These are phyloP conservation scores for Juglanconis juglandina DNA, from an alignment of 2,329 filamentous ascomycete species.

Conservation along the genomic window DNA sequence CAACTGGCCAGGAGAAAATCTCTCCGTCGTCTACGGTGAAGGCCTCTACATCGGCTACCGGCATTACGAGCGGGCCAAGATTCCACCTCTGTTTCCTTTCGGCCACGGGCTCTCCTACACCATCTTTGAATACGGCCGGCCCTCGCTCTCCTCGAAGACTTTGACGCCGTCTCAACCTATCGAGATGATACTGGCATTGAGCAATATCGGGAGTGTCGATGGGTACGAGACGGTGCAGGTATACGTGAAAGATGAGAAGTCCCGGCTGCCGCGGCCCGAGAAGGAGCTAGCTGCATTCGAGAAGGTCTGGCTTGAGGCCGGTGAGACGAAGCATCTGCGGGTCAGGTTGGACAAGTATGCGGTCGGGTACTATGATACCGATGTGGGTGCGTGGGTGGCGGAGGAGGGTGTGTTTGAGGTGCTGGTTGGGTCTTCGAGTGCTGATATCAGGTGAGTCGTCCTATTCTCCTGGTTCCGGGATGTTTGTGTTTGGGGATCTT, in stretches of 20 bases:
- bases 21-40: conserved; percentile 67
- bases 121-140: conserved; percentile 60
- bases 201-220: conserved; percentile 52
- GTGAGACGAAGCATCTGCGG: conserved; percentile 49
- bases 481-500: conserved; percentile 5
- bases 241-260: conserved; percentile 63
- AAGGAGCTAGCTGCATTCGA: conserved; percentile 70
- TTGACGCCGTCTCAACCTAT: conserved; percentile 38
- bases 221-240: conserved; percentile 66
- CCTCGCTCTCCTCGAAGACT: conserved; percentile 44
- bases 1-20: conserved; percentile 71
- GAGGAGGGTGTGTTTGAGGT: conserved; percentile 62
- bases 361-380: conserved; percentile 61
- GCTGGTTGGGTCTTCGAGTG: conserved; percentile 58
- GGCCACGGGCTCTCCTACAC: conserved; percentile 74
- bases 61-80: conserved; percentile 62
- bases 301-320: conserved; percentile 58
- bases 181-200: conserved; percentile 46
- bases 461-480: neutral
- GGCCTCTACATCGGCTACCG: conserved; percentile 71
- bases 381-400: conserved; percentile 58
- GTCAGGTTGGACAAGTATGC: conserved; percentile 48
- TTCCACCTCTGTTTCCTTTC: conserved; percentile 65
- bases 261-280: conserved; percentile 60
- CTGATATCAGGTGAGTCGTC: conserved; percentile 56